phyloP scores from a whole-genome alignment of 345 rosid genomes.

The Sisymbrium altissimum region DNA sequence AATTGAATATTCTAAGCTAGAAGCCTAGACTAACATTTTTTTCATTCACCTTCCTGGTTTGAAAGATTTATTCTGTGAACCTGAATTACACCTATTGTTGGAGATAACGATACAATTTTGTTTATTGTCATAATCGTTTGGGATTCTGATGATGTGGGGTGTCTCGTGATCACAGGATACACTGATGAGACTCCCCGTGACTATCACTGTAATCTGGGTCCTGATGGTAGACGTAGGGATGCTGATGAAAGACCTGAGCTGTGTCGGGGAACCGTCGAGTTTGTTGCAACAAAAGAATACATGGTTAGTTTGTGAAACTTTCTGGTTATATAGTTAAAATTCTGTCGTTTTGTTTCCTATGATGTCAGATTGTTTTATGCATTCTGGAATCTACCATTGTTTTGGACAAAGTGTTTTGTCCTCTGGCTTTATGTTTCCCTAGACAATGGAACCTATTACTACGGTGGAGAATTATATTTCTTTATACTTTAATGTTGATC shows the following conservation, averaged over 20 bases:
- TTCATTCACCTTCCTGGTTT: conserved; percentile 10
- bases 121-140: not conserved
- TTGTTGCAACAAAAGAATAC: conserved; percentile 87
- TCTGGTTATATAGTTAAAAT: conserved; percentile 4
- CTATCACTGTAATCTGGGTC: conserved; percentile 86
- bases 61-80: not conserved
- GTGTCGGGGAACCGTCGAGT: conserved; percentile 90
- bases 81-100: conserved; percentile 3
- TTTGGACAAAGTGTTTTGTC: conserved; percentile 8
- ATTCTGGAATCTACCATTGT: not conserved
- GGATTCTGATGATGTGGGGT: not conserved
- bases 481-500: not conserved
- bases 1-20: not conserved
- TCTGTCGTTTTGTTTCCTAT: not conserved
- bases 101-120: not conserved
- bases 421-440: conserved; percentile 11
- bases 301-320: conserved; percentile 77
- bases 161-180: conserved; percentile 48
- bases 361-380: not conserved
- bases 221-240: conserved; percentile 93
- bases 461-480: not conserved
- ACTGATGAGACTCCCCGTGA: conserved; percentile 79
- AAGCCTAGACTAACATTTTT: conserved; percentile 9
- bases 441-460: not conserved
- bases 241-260: conserved; percentile 96